Evolutionary conservation across 495 filamentous ascomycete genomes (phyloP), one percentile per base, ranked within the genome.

Genomic region (Chaetomidium leptoderma): DNA sequence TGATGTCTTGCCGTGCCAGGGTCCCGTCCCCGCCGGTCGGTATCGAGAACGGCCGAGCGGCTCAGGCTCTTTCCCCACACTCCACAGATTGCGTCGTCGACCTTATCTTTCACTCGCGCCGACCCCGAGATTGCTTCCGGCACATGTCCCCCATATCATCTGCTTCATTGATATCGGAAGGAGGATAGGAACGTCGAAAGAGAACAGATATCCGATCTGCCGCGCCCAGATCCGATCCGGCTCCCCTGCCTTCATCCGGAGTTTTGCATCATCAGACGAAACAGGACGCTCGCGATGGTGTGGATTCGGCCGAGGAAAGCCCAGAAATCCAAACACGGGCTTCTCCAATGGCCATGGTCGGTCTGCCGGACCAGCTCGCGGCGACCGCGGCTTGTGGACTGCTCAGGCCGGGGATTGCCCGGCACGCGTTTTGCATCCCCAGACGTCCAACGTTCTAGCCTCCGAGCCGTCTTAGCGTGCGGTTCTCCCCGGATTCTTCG

Each of bases 51-150:
- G 27, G 37, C 26, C 35, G n/a, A 16, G 24, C 39, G 10, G 39
- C 5, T 43, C 29, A 32, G 27, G 3, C 11, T n/a, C 36, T 35
- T n/a, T 62, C 59, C 62, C 54, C 62, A 55, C 59, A 46, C 53
- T 60, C 59, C 62, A 65, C 57, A 53, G 59, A 57, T 63, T 58
- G 46, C 47, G 56, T 59, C 54, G 48, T 55, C 37, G 48, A 52
- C 26, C 63, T 68, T 66, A 68, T 66, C 65, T 67, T 39, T 60
- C 39, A 37, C n/a, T 67, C 56, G 57, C 57, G 63, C 63, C 65
- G 65, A 57, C 46, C 63, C 65, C 46, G 36, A 61, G 60, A 59
- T 63, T 61, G 60, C 48, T 65, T 43, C 21, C 56, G 14, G 33
- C 61, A 66, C 57, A 29, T 63, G 57, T 52, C 47, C 55, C n/a